phyloP scores from a whole-genome alignment of 1,284 basidiomycete genomes.

The Rhodotorula sp. region DNA sequence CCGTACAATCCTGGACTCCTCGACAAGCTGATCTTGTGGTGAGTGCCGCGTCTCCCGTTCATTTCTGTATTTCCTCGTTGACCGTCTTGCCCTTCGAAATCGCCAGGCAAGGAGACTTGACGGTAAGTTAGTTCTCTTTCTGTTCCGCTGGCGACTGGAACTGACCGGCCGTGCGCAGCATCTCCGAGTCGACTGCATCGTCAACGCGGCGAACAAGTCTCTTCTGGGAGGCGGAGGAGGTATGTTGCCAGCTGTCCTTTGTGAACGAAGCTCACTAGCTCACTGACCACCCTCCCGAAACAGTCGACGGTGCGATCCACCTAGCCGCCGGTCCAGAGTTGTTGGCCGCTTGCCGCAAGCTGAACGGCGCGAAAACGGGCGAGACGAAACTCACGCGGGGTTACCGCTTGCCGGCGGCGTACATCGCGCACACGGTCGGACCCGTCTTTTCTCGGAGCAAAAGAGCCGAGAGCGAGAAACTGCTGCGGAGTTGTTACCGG shows the following conservation, averaged over 20 bases:
- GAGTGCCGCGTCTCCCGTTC: background rate
- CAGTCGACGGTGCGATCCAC: conserved; percentile 85
- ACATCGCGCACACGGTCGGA: conserved; percentile 88
- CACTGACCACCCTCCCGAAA: background rate
- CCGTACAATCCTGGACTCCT: conserved; percentile 20
- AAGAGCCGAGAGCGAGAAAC: conserved; percentile 55
- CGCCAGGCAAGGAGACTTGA: conserved; percentile 72
- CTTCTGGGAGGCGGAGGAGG: conserved; percentile 70
- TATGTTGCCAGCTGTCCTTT: conserved; percentile 45
- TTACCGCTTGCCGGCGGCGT: conserved; percentile 56
- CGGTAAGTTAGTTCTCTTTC: conserved; percentile 44
- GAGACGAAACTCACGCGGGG: conserved; percentile 71
- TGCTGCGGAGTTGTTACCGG: conserved; percentile 70
- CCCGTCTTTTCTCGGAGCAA: conserved; percentile 64
- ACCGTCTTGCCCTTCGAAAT: background rate
- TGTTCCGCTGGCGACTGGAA: background rate
- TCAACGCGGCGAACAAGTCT: conserved; percentile 62
- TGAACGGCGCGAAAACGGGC: conserved; percentile 77
- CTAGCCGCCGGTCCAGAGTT: conserved; percentile 72
- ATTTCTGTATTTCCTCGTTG: no score
- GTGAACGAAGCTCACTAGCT: background rate
- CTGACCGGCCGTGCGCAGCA: conserved; percentile 35
- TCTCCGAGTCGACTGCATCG: conserved; percentile 70
- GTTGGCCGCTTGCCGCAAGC: conserved; percentile 65
- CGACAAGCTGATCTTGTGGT: conserved; percentile 41